A percentile compares a stretch with the other conserved stretches of the same genome.
Evolutionary conservation across 257 asterid species (phyloP).

Genomic region (Nicotiana noctiflora): DNA sequence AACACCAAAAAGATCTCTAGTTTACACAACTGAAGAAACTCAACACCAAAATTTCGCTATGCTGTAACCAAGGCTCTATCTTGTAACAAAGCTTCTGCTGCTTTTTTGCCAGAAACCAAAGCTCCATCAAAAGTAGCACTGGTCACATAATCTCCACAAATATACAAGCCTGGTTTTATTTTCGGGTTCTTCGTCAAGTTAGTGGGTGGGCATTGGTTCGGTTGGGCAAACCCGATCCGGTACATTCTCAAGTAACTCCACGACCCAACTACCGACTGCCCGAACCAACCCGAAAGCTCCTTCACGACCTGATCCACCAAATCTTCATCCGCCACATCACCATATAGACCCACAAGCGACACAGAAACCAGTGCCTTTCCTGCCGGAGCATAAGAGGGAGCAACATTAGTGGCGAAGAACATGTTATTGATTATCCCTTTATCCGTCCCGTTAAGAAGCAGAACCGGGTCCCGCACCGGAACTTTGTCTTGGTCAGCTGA

Average conservation of each 20-base stretch:
- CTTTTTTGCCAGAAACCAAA: slow-evolving; percentile 81
- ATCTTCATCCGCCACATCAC: slow-evolving; percentile 46
- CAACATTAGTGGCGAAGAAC: slow-evolving; percentile 85
- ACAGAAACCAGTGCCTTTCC: slow-evolving; percentile 85
- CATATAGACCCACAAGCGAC: slow-evolving; percentile 55
- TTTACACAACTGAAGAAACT: neutral
- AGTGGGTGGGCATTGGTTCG: slow-evolving; percentile 86
- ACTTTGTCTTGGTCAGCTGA: slow-evolving; percentile 40
- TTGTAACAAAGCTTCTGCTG: slow-evolving; percentile 71
- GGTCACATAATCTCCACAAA: slow-evolving; percentile 85
- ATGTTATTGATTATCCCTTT: slow-evolving; percentile 82
- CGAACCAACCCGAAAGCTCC: slow-evolving; percentile 80
- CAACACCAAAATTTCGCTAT: slow-evolving; percentile 14
- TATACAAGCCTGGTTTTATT: slow-evolving; percentile 50
- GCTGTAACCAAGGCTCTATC: slow-evolving; percentile 37
- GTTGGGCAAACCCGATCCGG: slow-evolving; percentile 69
- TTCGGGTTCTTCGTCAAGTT: slow-evolving; percentile 63
- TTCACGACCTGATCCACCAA: slow-evolving; percentile 43
- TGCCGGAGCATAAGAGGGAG: slow-evolving; percentile 58
- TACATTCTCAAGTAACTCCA: slow-evolving; percentile 76
- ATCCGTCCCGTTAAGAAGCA: slow-evolving; percentile 70
- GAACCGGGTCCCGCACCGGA: slow-evolving; percentile 62
- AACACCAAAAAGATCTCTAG: neutral
- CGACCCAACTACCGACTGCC: slow-evolving; percentile 39
- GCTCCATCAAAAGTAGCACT: slow-evolving; percentile 96